Evolutionary conservation across 2,329 filamentous ascomycete species (phyloP).

Genomic region (Dothideomycetidae sp.): DNA sequence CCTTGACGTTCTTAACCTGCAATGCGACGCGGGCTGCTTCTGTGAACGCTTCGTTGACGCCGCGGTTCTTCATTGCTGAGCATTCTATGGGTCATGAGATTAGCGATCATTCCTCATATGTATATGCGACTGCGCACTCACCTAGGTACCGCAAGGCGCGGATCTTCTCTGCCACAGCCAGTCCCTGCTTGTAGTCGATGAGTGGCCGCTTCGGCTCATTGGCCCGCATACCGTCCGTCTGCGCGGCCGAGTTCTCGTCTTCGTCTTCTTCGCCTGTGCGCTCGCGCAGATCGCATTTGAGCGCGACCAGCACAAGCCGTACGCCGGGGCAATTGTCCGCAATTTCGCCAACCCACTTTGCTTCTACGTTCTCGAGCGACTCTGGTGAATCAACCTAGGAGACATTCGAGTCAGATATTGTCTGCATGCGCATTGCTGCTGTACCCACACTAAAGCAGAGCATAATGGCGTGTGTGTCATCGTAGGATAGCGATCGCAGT

Average conservation of each 20-base stretch:
- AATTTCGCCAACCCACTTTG: constrained; percentile 97
- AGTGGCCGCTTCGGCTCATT: constrained; percentile 42
- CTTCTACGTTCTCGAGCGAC: constrained; percentile 94
- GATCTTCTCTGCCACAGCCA: constrained; percentile 83
- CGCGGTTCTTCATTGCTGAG: constrained; percentile 94
- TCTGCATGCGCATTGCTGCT: not conserved
- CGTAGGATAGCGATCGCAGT: constrained; percentile 86
- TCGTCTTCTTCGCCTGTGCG: constrained; percentile 52
- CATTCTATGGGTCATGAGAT: constrained; percentile 50
- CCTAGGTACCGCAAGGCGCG: constrained; percentile 82
- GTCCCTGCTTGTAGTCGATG: constrained; percentile 82
- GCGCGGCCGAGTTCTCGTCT: constrained; percentile 30
- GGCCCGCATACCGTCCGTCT: constrained; percentile 19
- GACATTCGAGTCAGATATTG: not conserved
- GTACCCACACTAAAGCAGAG: constrained; percentile 72
- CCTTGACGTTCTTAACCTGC: constrained; percentile 35
- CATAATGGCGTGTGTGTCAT: constrained; percentile 97
- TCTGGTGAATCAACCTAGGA: constrained; percentile 75
- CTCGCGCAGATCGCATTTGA: constrained; percentile 94
- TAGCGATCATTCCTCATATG: not conserved
- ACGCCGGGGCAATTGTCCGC: constrained; percentile 94
- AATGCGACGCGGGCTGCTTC: constrained; percentile 92
- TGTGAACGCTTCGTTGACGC: constrained; percentile 96
- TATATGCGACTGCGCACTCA: constrained; percentile 24
- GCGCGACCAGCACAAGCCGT: constrained; percentile 83